Conservation (phyloP, 176 grass and related monocot genomes). For the Chrysopogon serrulatus region DNA sequence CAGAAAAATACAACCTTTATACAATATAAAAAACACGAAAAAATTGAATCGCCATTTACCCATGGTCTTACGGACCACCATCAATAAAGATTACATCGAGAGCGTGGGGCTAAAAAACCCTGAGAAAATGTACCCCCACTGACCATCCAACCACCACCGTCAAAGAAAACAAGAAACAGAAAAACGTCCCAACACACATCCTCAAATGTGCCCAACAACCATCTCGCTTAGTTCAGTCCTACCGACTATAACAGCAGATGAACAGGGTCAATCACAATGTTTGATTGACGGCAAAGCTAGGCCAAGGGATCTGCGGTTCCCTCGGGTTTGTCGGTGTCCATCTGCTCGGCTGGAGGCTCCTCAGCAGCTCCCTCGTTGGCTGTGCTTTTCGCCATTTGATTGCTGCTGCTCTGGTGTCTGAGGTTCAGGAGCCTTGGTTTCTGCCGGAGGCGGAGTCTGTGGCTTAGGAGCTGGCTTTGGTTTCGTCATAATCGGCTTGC, state of each 20-base stretch:
- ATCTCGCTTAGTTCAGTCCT: neutral
- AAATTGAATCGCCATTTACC: neutral
- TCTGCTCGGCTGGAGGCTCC: slow-evolving; percentile 39
- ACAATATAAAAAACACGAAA: neutral
- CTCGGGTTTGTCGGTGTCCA: slow-evolving; percentile 58
- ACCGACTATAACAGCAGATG: neutral
- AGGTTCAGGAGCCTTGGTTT: slow-evolving; percentile 27
- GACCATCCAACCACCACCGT: neutral
- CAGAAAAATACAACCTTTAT: neutral
- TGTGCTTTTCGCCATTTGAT: neutral
- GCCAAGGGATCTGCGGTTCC: slow-evolving; percentile 11
- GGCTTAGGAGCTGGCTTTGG: slow-evolving; percentile 63
- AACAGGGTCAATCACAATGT: neutral
- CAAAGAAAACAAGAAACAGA: neutral
- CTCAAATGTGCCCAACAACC: slow-evolving; percentile 11
- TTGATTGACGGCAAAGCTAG: slow-evolving; percentile 12
- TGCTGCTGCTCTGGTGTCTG: slow-evolving; percentile 38
- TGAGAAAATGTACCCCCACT: slow-evolving; percentile 2
- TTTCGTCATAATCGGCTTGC: slow-evolving; percentile 90
- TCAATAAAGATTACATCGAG: neutral
- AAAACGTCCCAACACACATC: slow-evolving; percentile 8
- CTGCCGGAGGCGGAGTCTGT: slow-evolving; percentile 45
- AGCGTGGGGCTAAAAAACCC: neutral
- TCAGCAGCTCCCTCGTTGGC: slow-evolving; percentile 16
- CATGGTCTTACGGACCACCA: neutral